Conservation (phyloP, 208 protist genomes). For the Angomonas deanei region DNA sequence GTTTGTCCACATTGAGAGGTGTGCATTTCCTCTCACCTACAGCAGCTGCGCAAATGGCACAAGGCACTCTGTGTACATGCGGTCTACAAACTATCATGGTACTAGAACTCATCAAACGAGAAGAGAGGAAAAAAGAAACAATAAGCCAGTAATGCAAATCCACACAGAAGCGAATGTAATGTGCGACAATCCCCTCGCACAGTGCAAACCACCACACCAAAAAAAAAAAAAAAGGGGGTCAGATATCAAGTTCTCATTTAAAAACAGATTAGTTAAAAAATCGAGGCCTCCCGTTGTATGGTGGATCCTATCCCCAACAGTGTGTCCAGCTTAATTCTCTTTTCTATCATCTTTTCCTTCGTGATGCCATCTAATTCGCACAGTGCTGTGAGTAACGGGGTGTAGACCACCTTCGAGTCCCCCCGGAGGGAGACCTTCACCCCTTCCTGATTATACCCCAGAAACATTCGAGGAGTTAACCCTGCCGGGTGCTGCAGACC, state of each 20-base stretch:
- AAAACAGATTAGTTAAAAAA: conserved; percentile 28
- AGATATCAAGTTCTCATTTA: background rate
- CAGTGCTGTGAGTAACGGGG: conserved; percentile 44
- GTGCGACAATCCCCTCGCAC: no score
- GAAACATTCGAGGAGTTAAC: conserved; percentile 71
- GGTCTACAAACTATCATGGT: conserved; percentile 17
- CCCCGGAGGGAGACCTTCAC: conserved; percentile 36
- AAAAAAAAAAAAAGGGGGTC: background rate
- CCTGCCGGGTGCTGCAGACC: conserved; percentile 60
- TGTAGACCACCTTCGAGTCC: conserved; percentile 59
- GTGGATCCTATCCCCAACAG: conserved; percentile 56
- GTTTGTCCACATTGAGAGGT: no score
- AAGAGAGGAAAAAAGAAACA: background rate
- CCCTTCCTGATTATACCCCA: conserved; percentile 56
- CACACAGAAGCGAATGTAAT: no score
- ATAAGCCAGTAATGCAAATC: no score
- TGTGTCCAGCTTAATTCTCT: conserved; percentile 70
- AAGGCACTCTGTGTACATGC: conserved; percentile 37
- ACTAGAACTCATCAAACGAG: background rate
- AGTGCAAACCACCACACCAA: conserved; percentile 8
- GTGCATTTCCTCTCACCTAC: no score
- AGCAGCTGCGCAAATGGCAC: conserved; percentile 34
- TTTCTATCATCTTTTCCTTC: conserved; percentile 56
- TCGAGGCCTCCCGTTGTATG: conserved; percentile 36
- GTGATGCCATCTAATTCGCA: conserved; percentile 48